Evolutionary conservation across 176 grass and related monocot species (phyloP).

Genomic region (Rhynchospora pubera): DNA sequence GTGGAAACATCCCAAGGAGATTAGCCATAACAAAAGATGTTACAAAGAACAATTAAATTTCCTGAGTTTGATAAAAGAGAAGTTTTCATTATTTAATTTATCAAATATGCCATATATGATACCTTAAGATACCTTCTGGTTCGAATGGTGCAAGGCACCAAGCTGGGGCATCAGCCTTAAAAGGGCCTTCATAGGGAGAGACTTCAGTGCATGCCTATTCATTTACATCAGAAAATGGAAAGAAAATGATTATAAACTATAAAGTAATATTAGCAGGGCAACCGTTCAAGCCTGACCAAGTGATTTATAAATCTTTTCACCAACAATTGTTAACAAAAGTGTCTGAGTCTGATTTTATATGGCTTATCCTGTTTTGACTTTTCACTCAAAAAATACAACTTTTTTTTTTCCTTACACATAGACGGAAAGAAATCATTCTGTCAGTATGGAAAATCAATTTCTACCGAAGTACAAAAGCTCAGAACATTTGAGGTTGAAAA

Average conservation of each 20-base stretch:
- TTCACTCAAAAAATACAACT: not conserved
- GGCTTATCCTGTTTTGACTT: not conserved
- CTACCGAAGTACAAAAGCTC: not conserved
- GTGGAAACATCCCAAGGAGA: not conserved
- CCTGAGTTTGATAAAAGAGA: not conserved
- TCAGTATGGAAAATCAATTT: not conserved
- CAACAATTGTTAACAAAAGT: not conserved
- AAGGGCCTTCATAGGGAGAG: constrained; percentile 70
- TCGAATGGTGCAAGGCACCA: constrained; percentile 91
- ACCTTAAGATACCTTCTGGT: constrained; percentile 89
- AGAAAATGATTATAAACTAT: not conserved
- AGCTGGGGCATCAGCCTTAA: constrained; percentile 52
- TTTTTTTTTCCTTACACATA: too few species aligned
- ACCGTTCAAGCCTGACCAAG: not conserved
- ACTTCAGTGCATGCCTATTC: constrained; percentile 67
- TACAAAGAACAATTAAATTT: not conserved
- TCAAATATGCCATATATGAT: not conserved
- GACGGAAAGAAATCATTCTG: too few species aligned
- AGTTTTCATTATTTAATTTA: not conserved
- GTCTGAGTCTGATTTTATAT: not conserved
- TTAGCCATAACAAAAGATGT: not conserved
- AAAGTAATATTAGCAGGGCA: not conserved
- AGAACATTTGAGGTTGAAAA: not conserved
- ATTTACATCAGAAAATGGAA: constrained; percentile 3
- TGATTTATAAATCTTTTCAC: constrained; percentile 12